A percentile compares a stretch with the other conserved stretches of the same genome.
Conservation (phyloP, 2,329 filamentous ascomycete genomes). For the Paraphaeosphaeria sporulosa region DNA sequence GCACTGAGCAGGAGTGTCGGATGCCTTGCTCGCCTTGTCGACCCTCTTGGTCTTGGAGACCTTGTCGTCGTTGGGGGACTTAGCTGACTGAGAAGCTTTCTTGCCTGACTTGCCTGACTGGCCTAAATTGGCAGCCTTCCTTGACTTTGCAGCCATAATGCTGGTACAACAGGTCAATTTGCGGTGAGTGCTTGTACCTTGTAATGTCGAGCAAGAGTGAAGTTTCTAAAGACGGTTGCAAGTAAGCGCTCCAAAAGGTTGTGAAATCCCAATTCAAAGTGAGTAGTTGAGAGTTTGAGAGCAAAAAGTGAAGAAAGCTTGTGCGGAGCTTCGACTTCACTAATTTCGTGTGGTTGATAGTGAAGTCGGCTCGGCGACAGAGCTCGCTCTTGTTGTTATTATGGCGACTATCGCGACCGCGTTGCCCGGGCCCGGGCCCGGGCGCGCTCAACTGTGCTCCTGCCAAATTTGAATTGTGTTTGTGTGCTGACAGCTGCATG, state of each 20-base stretch:
- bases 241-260: neutral
- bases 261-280: neutral
- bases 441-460: neutral
- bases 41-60: too few species aligned
- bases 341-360: conserved; percentile 1
- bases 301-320: neutral
- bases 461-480: neutral
- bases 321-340: neutral
- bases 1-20: conserved; percentile 22
- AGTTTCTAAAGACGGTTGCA: neutral
- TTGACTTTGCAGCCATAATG: conserved; percentile 1
- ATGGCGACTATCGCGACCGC: conserved; percentile 4
- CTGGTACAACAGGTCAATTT: neutral
- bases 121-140: too few species aligned
- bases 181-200: neutral
- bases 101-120: too few species aligned
- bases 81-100: too few species aligned
- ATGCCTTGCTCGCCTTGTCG: conserved; percentile 14
- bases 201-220: neutral
- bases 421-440: neutral
- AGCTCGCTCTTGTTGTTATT: conserved; percentile 5
- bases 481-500: neutral
- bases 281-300: neutral
- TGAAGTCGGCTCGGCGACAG: neutral
- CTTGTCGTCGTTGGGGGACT: too few species aligned